A percentile compares a stretch with the other conserved stretches of the same genome.
These are phyloP conservation scores for Chiua virens DNA, from an alignment of 768 basidiomycete genomes.

Conservation along the genomic window DNA sequence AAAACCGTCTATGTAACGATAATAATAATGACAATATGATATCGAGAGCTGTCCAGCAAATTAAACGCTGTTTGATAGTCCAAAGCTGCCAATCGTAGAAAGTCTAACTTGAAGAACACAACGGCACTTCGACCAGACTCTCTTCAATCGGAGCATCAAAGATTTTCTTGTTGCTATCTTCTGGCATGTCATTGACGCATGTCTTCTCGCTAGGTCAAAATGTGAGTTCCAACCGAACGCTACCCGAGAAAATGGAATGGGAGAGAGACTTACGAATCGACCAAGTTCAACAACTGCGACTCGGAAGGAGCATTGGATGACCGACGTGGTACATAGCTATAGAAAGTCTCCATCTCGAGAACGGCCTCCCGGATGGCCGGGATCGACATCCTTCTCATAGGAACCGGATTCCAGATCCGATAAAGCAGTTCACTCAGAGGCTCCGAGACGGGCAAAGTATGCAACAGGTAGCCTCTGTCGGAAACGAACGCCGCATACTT, in stretches of 20 bases:
- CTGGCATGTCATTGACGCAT: background rate
- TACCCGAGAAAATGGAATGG: too few species aligned
- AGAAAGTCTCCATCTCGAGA: too few species aligned
- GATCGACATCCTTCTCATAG: conserved; percentile 14
- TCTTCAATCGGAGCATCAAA: background rate
- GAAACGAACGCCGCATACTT: background rate
- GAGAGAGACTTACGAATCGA: conserved; percentile 7
- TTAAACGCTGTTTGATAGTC: too few species aligned
- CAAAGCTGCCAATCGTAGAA: too few species aligned
- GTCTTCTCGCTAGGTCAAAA: conserved; percentile 10
- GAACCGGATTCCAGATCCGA: conserved; percentile 16
- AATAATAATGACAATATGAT: too few species aligned
- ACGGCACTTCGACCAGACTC: background rate
- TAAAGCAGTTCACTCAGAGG: too few species aligned
- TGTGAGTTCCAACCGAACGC: background rate
- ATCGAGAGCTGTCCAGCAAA: too few species aligned
- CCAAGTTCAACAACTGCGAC: too few species aligned
- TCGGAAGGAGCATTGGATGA: background rate
- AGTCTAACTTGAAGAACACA: background rate
- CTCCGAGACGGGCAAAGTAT: background rate
- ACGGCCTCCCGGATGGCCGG: background rate
- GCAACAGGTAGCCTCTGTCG: background rate
- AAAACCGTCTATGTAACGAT: too few species aligned
- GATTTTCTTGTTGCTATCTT: background rate
- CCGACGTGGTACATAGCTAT: background rate